These are phyloP conservation scores for Silene vulgaris DNA, from an alignment of 179 eudicot genomes.

Conservation along the genomic window DNA sequence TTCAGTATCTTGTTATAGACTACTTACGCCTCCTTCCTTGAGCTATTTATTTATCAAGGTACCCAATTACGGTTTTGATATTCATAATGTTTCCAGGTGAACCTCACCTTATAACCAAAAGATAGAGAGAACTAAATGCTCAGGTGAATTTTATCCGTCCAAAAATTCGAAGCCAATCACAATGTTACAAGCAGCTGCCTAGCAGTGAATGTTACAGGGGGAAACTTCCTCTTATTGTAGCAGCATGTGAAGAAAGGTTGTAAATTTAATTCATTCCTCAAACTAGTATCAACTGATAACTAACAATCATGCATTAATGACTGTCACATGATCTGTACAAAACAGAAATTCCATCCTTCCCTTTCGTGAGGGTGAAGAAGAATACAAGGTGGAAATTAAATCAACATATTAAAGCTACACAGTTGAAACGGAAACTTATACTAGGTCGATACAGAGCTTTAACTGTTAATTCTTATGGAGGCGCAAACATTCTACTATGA, in stretches of 20 bases:
- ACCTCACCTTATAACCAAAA: not conserved
- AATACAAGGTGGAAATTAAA: constrained; percentile 1
- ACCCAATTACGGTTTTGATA: not conserved
- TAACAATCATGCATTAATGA: constrained; percentile 16
- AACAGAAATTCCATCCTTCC: not conserved
- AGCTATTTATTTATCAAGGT: constrained; percentile 4
- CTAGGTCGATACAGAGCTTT: constrained; percentile 6
- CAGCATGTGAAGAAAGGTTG: constrained; percentile 11
- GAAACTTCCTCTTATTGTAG: not conserved
- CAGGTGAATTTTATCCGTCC: not conserved
- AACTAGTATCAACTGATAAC: constrained; percentile 14
- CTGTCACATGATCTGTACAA: constrained; percentile 18
- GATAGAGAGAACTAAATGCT: not conserved
- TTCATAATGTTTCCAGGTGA: not conserved
- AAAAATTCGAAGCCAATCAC: not conserved
- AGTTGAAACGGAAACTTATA: constrained; percentile 9
- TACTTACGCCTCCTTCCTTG: not conserved
- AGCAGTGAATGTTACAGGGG: not conserved
- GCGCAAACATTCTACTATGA: not conserved
- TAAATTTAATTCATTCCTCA: constrained; percentile 3
- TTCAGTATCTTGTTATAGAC: not conserved
- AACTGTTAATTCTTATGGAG: not conserved
- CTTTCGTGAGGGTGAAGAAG: not conserved
- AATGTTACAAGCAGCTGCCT: not conserved
- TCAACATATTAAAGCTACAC: constrained; percentile 9